Evolutionary conservation across 768 basidiomycete genomes (phyloP), one percentile per base, ranked within the genome.

Genomic region (Cyclocybe cylindracea): DNA sequence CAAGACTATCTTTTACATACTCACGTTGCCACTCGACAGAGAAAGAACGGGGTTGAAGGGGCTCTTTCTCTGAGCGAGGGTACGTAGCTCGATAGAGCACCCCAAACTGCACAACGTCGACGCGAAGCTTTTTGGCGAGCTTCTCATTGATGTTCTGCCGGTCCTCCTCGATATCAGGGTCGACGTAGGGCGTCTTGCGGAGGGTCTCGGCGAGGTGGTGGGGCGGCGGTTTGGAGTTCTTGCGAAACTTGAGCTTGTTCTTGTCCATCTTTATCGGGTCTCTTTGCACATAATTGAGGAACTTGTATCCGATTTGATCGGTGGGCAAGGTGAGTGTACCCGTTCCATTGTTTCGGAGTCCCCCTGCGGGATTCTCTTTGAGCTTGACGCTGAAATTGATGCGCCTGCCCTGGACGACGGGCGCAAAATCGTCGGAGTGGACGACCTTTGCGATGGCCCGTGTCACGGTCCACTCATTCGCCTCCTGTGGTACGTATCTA

Each of bases 21-120:
- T 80, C 70, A 37, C 75, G 67, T 48, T 87, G 80, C 78, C 83
- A 89, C 66, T 92, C 91, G 4, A 84, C 69, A 0, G 88, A 91
- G 63, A 87, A 92, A 2, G 75, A 71, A 7, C 83, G 79, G 13
- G 75, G 66, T 13, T 59, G 59, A 39, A 67, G 66, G 7, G 61
- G 68, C 7, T 55, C 60, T 60, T 64, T 47, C 46, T 64, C 61
- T 56, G 49, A 58, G 34, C 57, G 35, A 35, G 69, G 64, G 61
- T 73, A 67, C 33, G 54, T 61, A 7, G 69, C 62, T 32, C 76
- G 72, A 59, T 79, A 82, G 62, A 79, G 80, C 32, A 78, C 57
- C 18, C 90, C 89, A 54, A 91, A 84, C 65, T 91, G 89, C 38
- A 91, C 70, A 7, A 72, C 70, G 48, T 80, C 74, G 9, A 91